Evolutionary conservation across 2,329 filamentous ascomycete species (phyloP).

Genomic region (Biscogniauxia sp.): DNA sequence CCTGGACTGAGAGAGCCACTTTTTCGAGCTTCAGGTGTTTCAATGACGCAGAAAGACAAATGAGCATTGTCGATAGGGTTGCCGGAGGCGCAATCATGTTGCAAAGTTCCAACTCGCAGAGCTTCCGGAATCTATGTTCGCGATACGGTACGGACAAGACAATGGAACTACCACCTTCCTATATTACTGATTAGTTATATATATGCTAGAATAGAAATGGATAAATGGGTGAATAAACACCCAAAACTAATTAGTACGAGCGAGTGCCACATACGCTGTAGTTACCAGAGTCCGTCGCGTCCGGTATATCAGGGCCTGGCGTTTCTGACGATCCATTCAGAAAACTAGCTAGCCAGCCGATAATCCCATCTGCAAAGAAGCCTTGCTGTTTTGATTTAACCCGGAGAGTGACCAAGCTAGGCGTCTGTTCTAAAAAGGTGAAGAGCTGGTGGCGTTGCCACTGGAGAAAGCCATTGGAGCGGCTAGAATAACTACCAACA

Average conservation of each 20-base stretch:
- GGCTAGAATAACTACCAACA: constrained; percentile 16
- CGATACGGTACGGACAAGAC: constrained; percentile 1
- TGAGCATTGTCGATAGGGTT: constrained; percentile 13
- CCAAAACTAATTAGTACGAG: neutral
- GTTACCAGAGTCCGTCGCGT: neutral
- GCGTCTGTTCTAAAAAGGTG: constrained; percentile 19
- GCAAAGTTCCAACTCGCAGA: constrained; percentile 17
- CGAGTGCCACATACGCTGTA: neutral
- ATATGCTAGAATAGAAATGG: neutral
- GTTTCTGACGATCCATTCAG: constrained; percentile 5
- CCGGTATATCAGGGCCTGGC: neutral
- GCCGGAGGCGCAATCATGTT: constrained; percentile 19
- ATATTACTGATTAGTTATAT: neutral
- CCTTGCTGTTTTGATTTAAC: constrained; percentile 17
- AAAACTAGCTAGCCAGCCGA: constrained; percentile 19
- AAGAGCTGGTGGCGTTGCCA: constrained; percentile 26
- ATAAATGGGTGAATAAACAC: neutral
- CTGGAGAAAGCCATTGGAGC: constrained; percentile 18
- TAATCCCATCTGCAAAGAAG: constrained; percentile 17
- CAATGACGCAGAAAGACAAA: constrained; percentile 15
- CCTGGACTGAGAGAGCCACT: constrained; percentile 14
- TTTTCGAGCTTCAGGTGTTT: constrained; percentile 13
- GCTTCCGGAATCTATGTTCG: constrained; percentile 11
- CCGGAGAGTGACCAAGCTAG: constrained; percentile 20
- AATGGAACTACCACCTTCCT: neutral